A percentile compares a stretch with the other conserved stretches of the same genome.
Evolutionary conservation across 2,329 filamentous ascomycete species (phyloP).

Genomic region (Sporothrix euskadiensis): DNA sequence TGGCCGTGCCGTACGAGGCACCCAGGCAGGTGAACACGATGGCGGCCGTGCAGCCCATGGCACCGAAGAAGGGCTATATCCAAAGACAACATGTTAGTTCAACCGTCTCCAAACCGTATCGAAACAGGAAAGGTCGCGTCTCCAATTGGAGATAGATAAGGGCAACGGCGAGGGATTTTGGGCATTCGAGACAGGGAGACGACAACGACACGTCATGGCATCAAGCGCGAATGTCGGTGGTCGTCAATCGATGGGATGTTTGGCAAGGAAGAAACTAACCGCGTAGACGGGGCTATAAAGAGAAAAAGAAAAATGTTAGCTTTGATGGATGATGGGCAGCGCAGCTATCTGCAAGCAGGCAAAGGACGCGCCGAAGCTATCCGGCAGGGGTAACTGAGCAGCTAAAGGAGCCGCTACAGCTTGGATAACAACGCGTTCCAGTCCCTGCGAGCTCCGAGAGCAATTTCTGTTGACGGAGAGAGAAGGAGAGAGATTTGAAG

Average conservation of each 20-base stretch:
- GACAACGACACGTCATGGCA: not conserved
- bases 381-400: not conserved
- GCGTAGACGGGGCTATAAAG: conserved; percentile 86
- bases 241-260: not conserved
- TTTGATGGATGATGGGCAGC: not conserved
- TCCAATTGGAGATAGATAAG: conserved; percentile 8
- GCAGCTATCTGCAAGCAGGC: not conserved
- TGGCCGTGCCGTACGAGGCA: conserved; percentile 97
- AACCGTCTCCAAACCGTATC: not conserved
- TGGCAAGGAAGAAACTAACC: conserved; percentile 67
- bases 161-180: not conserved
- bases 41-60: conserved; percentile 82
- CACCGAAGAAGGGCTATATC: conserved; percentile 81
- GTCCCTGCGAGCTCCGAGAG: not conserved
- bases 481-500: not conserved
- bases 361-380: conserved; percentile 25
- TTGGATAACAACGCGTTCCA: not conserved
- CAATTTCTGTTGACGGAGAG: not conserved
- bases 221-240: not conserved
- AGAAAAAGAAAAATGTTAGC: conserved; percentile 29
- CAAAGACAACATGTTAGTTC: conserved; percentile 20
- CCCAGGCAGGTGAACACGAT: conserved; percentile 60
- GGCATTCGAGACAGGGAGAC: not conserved
- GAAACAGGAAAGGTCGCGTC: not conserved
- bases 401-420: not conserved